Percentiles rank a stretch among this genome's conserved stretches.
Conservation (phyloP, 2,329 filamentous ascomycete species). For the Westerdykella ornata region DNA sequence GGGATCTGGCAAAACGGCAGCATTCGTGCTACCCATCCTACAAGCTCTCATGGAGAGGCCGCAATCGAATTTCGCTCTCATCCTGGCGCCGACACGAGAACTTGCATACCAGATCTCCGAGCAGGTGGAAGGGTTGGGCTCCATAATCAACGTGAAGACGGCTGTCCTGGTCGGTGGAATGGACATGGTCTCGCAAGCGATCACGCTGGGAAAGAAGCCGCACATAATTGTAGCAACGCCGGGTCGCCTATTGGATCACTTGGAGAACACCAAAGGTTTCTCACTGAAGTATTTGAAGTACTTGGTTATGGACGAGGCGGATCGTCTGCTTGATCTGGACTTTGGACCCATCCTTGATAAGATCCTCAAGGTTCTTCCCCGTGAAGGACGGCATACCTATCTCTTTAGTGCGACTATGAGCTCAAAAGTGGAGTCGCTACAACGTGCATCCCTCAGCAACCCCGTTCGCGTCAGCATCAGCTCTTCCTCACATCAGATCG, state of each 20-base stretch:
- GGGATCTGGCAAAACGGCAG: constrained; percentile 90
- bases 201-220: constrained; percentile 90
- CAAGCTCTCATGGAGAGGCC: constrained; percentile 84
- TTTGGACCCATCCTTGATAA: constrained; percentile 91
- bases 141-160: constrained; percentile 78
- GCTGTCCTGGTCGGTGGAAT: constrained; percentile 86
- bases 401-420: constrained; percentile 94
- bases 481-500: constrained; percentile 80
- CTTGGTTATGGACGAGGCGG: constrained; percentile 91
- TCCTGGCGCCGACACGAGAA: constrained; percentile 89
- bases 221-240: constrained; percentile 92
- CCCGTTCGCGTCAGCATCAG: constrained; percentile 78
- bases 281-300: constrained; percentile 75
- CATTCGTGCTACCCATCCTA: constrained; percentile 87
- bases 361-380: constrained; percentile 78
- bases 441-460: constrained; percentile 79
- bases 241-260: constrained; percentile 79
- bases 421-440: constrained; percentile 85
- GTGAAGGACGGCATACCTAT: constrained; percentile 53
- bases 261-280: constrained; percentile 97
- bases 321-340: constrained; percentile 85
- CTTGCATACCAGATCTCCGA: constrained; percentile 86
- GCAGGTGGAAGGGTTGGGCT: constrained; percentile 79
- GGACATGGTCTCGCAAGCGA: constrained; percentile 89
- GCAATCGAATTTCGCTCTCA: constrained; percentile 76